Evolutionary conservation across 768 basidiomycete species (phyloP).

Genomic region (Symmetrospora coprosmae): DNA sequence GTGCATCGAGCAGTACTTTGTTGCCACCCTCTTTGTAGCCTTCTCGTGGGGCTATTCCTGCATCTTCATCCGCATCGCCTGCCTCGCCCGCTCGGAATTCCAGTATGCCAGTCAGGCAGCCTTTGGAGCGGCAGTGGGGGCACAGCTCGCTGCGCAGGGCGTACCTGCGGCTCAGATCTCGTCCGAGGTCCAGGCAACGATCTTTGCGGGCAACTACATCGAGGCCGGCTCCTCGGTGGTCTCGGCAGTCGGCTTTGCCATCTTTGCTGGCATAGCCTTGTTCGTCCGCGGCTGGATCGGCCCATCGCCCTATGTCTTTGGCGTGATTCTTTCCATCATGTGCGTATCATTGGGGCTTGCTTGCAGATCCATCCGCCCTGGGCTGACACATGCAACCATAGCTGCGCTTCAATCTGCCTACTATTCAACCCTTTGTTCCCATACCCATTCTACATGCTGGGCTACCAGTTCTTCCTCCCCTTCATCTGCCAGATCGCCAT

Average conservation of each 20-base stretch:
- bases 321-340: conserved; percentile 4
- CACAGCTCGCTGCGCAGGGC: background rate
- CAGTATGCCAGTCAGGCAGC: background rate
- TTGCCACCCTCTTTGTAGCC: background rate
- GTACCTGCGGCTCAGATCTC: conserved; percentile 1
- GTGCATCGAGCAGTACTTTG: background rate
- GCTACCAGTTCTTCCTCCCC: conserved; percentile 28
- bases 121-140: background rate
- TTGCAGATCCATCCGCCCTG: conserved; percentile 14
- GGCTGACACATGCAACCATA: conserved; percentile 8
- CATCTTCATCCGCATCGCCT: background rate
- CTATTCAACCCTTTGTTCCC: conserved; percentile 21
- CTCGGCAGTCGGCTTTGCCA: conserved; percentile 28
- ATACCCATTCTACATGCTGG: background rate
- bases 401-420: conserved; percentile 21
- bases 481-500: conserved; percentile 29
- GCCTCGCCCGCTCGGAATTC: background rate
- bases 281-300: background rate
- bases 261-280: conserved; percentile 24
- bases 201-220: conserved; percentile 27
- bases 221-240: conserved; percentile 23
- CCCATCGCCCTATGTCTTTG: background rate
- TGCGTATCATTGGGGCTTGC: background rate
- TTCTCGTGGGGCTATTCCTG: background rate
- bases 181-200: background rate